A percentile compares a stretch with the other conserved stretches of the same genome.
Evolutionary conservation across 305 asterid species (phyloP).

Genomic region (Solanum hybrid): DNA sequence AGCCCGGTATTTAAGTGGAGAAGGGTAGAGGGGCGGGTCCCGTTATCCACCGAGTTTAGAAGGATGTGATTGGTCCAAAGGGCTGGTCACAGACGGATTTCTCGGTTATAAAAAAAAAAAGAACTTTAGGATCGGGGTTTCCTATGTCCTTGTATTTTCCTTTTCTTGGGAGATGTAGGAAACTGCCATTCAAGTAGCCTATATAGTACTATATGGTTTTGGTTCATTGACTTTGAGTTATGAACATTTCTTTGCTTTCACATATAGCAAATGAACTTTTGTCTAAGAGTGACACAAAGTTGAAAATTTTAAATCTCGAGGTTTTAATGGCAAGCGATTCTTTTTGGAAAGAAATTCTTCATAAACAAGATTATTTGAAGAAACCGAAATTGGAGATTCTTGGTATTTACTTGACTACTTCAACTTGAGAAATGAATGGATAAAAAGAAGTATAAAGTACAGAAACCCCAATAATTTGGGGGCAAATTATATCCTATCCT

Average conservation of each 20-base stretch:
- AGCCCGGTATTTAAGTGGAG: no score
- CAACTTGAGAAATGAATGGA: neutral
- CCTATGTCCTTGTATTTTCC: neutral
- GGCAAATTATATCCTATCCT: neutral
- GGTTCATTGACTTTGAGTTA: neutral
- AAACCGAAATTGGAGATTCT: neutral
- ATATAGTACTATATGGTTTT: neutral
- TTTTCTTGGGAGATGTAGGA: neutral
- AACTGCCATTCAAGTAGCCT: neutral
- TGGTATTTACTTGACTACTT: neutral
- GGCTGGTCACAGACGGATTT: no score
- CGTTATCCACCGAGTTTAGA: no score
- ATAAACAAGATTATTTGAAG: neutral
- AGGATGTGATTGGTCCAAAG: no score
- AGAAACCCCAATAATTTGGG: neutral
- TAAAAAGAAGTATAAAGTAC: neutral
- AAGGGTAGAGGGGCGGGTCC: no score
- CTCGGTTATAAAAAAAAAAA: no score
- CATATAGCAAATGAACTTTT: neutral
- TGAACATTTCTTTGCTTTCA: neutral
- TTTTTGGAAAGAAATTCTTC: neutral
- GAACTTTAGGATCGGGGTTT: neutral
- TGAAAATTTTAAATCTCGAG: neutral
- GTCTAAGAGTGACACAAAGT: neutral
- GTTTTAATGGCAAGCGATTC: neutral